These are phyloP conservation scores for Euptelea pleiosperma DNA, from an alignment of 164 flowering plant genomes.

Conservation along the genomic window DNA sequence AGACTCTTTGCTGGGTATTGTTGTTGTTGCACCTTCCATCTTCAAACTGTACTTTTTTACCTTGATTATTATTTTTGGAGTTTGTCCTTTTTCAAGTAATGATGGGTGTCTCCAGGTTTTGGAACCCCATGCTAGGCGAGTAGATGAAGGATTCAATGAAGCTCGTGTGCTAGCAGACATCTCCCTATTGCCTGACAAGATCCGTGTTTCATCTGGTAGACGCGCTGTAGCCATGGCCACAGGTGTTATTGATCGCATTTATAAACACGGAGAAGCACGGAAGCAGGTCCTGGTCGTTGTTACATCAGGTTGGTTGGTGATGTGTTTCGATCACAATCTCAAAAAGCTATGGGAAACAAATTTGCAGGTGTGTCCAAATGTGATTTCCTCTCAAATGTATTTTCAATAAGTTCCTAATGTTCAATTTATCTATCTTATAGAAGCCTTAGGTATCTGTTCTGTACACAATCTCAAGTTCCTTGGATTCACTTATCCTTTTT, in stretches of 20 bases:
- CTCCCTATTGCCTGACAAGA: constrained; percentile 74
- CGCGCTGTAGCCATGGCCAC: constrained; percentile 97
- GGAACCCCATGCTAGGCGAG: constrained; percentile 76
- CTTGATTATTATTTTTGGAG: no score
- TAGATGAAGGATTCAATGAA: constrained; percentile 88
- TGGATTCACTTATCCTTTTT: constrained; percentile 1
- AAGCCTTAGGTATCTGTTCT: no score
- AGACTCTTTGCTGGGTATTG: not conserved
- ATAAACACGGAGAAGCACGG: constrained; percentile 51
- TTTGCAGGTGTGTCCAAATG: constrained; percentile 56
- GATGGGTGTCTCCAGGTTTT: no score
- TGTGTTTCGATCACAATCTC: constrained; percentile 98
- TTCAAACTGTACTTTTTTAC: no score
- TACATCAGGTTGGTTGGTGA: constrained; percentile 92
- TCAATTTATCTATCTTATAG: no score
- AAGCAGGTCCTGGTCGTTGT: constrained; percentile 96
- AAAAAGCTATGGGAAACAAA: constrained; percentile 86
- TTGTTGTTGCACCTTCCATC: not conserved
- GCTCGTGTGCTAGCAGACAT: constrained; percentile 78
- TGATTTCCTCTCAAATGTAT: not conserved
- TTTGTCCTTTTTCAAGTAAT: no score
- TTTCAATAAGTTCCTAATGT: not conserved
- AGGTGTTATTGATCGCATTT: constrained; percentile 63
- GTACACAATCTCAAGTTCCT: constrained; percentile 6
- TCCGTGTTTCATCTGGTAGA: constrained; percentile 83